A percentile compares a stretch with the other conserved stretches of the same genome.
Conservation (phyloP, 164 flowering plant genomes). For the Tetracentron sinense region DNA sequence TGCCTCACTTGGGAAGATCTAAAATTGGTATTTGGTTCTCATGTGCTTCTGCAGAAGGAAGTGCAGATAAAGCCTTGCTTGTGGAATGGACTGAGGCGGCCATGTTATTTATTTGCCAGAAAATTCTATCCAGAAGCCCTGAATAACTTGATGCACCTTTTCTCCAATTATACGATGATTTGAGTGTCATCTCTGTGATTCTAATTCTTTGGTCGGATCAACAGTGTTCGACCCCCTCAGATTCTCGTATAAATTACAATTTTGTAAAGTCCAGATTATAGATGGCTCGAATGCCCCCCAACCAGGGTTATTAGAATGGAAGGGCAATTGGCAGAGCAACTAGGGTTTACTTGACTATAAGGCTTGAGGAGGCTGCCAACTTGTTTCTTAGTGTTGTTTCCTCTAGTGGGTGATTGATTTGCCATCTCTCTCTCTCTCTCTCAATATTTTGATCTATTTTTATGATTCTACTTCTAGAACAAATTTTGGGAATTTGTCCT, state of each 20-base stretch:
- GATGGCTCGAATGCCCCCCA: conserved; percentile 6
- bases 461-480: conserved; percentile 17
- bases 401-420: conserved; percentile 17
- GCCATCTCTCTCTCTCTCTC: conserved; percentile 12
- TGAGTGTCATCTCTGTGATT: conserved; percentile 25
- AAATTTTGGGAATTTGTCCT: conserved; percentile 28
- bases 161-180: conserved; percentile 56
- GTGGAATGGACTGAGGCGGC: conserved; percentile 75
- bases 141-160: conserved; percentile 44
- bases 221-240: no score
- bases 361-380: conserved; percentile 19
- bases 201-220: conserved; percentile 48
- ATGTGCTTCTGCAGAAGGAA: conserved; percentile 34
- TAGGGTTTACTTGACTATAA: no score
- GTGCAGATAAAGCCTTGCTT: conserved; percentile 45
- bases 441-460: conserved; percentile 13
- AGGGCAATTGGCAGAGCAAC: conserved; percentile 26
- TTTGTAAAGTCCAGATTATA: no score
- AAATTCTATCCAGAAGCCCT: conserved; percentile 67
- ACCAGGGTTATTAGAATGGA: conserved; percentile 14
- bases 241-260: conserved; percentile 20
- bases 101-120: conserved; percentile 77
- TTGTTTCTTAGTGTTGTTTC: conserved; percentile 22
- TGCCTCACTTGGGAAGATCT: not conserved
- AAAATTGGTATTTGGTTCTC: not conserved